Evolutionary conservation across 208 protist genomes (phyloP).

Genomic region (Acanthamoeba lenticulata): DNA sequence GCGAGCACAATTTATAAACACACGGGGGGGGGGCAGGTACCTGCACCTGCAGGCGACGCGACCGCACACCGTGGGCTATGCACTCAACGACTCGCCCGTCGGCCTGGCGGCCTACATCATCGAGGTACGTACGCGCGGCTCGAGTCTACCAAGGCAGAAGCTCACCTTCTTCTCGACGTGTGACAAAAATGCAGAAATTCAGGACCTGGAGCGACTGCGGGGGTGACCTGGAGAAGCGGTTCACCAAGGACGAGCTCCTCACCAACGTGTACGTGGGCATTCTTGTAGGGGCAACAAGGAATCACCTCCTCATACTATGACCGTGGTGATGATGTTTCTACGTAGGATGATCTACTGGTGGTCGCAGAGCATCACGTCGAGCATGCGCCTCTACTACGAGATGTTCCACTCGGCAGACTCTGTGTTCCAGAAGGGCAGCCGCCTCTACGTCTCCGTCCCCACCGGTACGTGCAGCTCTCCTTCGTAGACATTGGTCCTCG

Average conservation of each 20-base stretch:
- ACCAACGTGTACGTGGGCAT: slow-evolving; percentile 55
- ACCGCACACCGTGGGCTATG: slow-evolving; percentile 26
- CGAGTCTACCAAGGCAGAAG: neutral
- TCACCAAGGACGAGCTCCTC: slow-evolving; percentile 61
- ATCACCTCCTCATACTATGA: neutral
- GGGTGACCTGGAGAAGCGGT: neutral
- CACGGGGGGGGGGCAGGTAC: neutral
- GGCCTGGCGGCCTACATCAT: slow-evolving; percentile 55
- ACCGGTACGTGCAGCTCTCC: neutral
- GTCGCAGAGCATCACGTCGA: slow-evolving; percentile 8
- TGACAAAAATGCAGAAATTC: neutral
- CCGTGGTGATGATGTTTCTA: neutral
- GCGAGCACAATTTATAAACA: neutral
- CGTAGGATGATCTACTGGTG: slow-evolving; percentile 63
- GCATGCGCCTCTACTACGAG: slow-evolving; percentile 63
- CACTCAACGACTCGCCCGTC: slow-evolving; percentile 59
- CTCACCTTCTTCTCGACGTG: neutral
- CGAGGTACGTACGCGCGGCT: neutral
- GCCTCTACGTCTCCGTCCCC: neutral
- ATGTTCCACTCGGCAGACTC: neutral
- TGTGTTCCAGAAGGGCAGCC: neutral
- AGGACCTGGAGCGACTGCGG: neutral
- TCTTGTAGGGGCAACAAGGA: no score
- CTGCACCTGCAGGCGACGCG: neutral
- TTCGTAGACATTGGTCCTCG: neutral